Conservation (phyloP, 2,329 filamentous ascomycete genomes). For the Lasiodiplodia citricola region DNA sequence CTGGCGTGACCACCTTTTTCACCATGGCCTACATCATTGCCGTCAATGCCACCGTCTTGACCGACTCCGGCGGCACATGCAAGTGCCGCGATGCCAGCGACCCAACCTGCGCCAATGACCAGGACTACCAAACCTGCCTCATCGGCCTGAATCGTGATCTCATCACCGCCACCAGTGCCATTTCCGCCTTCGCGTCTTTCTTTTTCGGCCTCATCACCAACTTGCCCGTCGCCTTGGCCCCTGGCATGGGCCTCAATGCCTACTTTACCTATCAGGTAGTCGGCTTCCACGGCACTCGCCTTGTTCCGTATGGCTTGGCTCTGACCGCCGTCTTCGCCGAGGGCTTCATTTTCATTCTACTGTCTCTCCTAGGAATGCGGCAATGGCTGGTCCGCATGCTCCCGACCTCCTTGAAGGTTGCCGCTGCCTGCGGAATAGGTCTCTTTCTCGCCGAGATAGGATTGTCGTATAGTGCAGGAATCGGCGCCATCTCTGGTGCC, state of each 20-base stretch:
- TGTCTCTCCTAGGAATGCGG: conserved; percentile 80
- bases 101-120: conserved; percentile 61
- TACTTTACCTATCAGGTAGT: conserved; percentile 87
- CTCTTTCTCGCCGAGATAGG: conserved; percentile 79
- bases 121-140: conserved; percentile 67
- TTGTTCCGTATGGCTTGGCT: conserved; percentile 75
- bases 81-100: conserved; percentile 62
- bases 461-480: conserved; percentile 78
- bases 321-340: conserved; percentile 88
- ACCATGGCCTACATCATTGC: conserved; percentile 75
- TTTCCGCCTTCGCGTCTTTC: conserved; percentile 77
- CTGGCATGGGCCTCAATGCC: conserved; percentile 68
- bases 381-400: conserved; percentile 87
- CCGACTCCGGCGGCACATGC: conserved; percentile 75
- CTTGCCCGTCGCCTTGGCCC: conserved; percentile 55
- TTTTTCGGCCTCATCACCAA: conserved; percentile 83
- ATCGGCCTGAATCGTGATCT: conserved; percentile 72
- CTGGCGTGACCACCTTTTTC: conserved; percentile 73
- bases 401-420: conserved; percentile 82
- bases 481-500: conserved; percentile 74
- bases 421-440: conserved; percentile 83
- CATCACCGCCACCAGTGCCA: conserved; percentile 83
- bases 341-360: conserved; percentile 80
- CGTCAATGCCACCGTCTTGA: conserved; percentile 56
- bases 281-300: conserved; percentile 74